Evolutionary conservation across 2,329 filamentous ascomycete species (phyloP).

Genomic region (Diaporthe capsici): DNA sequence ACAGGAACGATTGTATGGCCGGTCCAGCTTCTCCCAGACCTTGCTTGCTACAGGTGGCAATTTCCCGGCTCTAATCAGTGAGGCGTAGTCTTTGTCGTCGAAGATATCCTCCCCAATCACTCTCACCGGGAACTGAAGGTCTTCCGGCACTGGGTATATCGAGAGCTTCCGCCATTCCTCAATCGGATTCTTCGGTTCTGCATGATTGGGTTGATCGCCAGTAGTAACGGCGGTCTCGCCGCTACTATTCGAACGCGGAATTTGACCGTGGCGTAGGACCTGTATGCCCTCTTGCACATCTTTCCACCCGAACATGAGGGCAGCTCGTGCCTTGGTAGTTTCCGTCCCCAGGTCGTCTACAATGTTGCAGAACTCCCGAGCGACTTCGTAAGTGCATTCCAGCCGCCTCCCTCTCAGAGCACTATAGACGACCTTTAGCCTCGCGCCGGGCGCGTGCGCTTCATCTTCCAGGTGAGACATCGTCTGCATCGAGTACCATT

Average conservation of each 20-base stretch:
- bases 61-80: conserved; percentile 55
- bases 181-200: conserved; percentile 45
- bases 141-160: conserved; percentile 53
- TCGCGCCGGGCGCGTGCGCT: conserved; percentile 35
- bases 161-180: conserved; percentile 54
- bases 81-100: conserved; percentile 51
- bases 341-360: conserved; percentile 74
- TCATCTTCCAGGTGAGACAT: conserved; percentile 42
- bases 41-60: conserved; percentile 65
- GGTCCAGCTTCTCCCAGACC: conserved; percentile 48
- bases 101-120: conserved; percentile 64
- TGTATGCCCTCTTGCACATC: conserved; percentile 40
- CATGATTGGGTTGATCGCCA: background rate
- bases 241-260: conserved; percentile 21
- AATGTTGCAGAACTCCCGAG: conserved; percentile 75
- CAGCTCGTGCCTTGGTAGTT: conserved; percentile 71
- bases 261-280: background rate
- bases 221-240: background rate
- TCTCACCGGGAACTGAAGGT: conserved; percentile 68
- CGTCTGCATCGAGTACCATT: conserved; percentile 42
- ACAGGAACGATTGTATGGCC: conserved; percentile 72
- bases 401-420: conserved; percentile 69
- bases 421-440: conserved; percentile 66
- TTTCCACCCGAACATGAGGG: conserved; percentile 63
- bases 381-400: conserved; percentile 77